Evolutionary conservation across 2,329 filamentous ascomycete species (phyloP).

Genomic region (Penicillium fuscoglaucum): DNA sequence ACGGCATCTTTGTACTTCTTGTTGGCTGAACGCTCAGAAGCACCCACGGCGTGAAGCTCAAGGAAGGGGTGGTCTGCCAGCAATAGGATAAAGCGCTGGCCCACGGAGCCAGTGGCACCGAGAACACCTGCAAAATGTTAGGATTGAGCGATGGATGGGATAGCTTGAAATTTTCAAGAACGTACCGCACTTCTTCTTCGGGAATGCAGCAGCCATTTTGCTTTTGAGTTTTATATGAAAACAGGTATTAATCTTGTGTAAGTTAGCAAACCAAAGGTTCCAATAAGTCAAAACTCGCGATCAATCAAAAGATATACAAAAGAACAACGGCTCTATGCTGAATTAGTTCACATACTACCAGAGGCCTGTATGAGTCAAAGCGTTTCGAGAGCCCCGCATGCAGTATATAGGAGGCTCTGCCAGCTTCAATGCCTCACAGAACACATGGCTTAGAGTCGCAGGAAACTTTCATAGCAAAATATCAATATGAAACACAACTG

Average conservation of each 20-base stretch:
- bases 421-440: constrained; percentile 6
- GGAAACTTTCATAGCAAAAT: background rate
- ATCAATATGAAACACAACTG: constrained; percentile 6
- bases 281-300: background rate
- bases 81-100: constrained; percentile 91
- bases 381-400: constrained; percentile 19
- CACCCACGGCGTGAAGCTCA: constrained; percentile 82
- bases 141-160: background rate
- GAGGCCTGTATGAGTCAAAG: constrained; percentile 22
- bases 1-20: constrained; percentile 95
- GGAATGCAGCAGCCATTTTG: constrained; percentile 34
- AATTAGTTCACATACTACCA: constrained; percentile 2
- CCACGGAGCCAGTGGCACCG: constrained; percentile 90
- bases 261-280: constrained; percentile 4
- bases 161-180: background rate
- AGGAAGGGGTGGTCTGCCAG: constrained; percentile 86
- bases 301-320: background rate
- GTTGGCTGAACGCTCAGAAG: constrained; percentile 82
- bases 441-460: background rate
- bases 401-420: constrained; percentile 6
- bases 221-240: constrained; percentile 9
- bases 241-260: constrained; percentile 3
- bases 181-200: constrained; percentile 46
- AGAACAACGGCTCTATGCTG: background rate
- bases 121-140: constrained; percentile 62